These are phyloP conservation scores for Ramularia endophylla DNA, from an alignment of 2,329 filamentous ascomycete species.

Conservation along the genomic window DNA sequence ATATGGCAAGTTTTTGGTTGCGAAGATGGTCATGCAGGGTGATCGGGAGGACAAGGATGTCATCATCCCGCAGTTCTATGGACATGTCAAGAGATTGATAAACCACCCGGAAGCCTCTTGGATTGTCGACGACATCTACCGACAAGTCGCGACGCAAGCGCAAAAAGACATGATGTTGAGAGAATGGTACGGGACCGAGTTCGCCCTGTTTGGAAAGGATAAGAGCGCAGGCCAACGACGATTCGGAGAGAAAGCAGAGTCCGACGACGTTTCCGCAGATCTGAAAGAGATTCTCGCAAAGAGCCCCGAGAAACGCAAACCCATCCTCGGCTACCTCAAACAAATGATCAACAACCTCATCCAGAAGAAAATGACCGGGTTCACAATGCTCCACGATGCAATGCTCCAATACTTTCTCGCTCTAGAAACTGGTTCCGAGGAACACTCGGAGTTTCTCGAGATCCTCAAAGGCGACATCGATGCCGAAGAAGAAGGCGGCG, in stretches of 20 bases:
- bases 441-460: slow-evolving; percentile 82
- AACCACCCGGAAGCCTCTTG: slow-evolving; percentile 95
- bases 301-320: slow-evolving; percentile 76
- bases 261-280: slow-evolving; percentile 48
- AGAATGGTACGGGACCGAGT: slow-evolving; percentile 97
- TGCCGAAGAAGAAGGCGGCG: slow-evolving; percentile 40
- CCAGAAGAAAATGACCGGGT: slow-evolving; percentile 94
- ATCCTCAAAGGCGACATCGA: slow-evolving; percentile 87
- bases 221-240: slow-evolving; percentile 34
- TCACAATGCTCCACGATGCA: slow-evolving; percentile 96
- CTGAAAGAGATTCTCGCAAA: slow-evolving; percentile 68
- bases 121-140: slow-evolving; percentile 97
- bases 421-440: slow-evolving; percentile 67
- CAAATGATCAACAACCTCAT: slow-evolving; percentile 87
- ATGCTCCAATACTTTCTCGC: slow-evolving; percentile 96
- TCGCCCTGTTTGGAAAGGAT: slow-evolving; percentile 69
- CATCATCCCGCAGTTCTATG: slow-evolving; percentile 92
- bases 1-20: slow-evolving; percentile 96
- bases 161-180: slow-evolving; percentile 81
- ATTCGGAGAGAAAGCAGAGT: slow-evolving; percentile 8
- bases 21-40: slow-evolving; percentile 90
- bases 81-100: slow-evolving; percentile 84
- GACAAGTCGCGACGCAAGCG: slow-evolving; percentile 74
- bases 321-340: slow-evolving; percentile 79
- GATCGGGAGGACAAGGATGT: slow-evolving; percentile 80